Conservation (phyloP, 139 green algal species). For the Picochlorum sp. region DNA sequence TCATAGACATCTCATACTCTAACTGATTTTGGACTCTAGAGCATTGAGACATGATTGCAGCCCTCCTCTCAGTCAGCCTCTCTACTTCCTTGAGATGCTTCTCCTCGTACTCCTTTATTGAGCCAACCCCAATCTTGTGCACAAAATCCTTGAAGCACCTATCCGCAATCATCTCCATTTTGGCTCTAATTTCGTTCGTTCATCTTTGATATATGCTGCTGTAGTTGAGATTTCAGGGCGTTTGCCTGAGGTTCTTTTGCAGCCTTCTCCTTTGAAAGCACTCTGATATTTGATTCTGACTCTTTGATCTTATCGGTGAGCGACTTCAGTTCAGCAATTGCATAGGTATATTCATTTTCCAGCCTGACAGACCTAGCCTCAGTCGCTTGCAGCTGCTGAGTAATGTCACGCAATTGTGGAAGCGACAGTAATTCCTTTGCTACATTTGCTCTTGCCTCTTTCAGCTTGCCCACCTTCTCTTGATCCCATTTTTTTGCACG, state of each 20-base stretch:
- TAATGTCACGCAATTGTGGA: slow-evolving; percentile 15
- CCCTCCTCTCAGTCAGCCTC: slow-evolving; percentile 15
- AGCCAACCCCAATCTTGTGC: slow-evolving; percentile 60
- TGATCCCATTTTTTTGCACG: slow-evolving; percentile 57
- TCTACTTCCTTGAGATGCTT: slow-evolving; percentile 46
- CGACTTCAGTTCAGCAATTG: slow-evolving; percentile 20
- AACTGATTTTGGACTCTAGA: slow-evolving; percentile 46
- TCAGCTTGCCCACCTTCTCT: slow-evolving; percentile 45
- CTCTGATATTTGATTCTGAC: slow-evolving; percentile 9
- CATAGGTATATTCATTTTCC: slow-evolving; percentile 27
- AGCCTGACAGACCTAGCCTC: slow-evolving; percentile 34
- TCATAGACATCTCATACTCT: slow-evolving; percentile 47
- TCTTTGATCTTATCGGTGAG: slow-evolving; percentile 20
- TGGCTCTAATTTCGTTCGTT: slow-evolving; percentile 17
- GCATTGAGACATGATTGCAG: slow-evolving; percentile 23
- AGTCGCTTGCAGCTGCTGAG: slow-evolving; percentile 19
- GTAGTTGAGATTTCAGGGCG: slow-evolving; percentile 35
- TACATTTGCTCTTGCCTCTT: slow-evolving; percentile 17
- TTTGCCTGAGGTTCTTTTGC: slow-evolving; percentile 20
- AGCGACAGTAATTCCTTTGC: slow-evolving; percentile 25
- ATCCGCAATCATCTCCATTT: slow-evolving; percentile 48
- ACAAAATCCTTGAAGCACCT: slow-evolving; percentile 7
- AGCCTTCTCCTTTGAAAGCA: slow-evolving; percentile 24
- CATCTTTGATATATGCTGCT: slow-evolving; percentile 25
- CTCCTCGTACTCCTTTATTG: slow-evolving; percentile 84